phyloP scores from a whole-genome alignment of 306 rosid species.

The Pterocarpus santalinus region DNA sequence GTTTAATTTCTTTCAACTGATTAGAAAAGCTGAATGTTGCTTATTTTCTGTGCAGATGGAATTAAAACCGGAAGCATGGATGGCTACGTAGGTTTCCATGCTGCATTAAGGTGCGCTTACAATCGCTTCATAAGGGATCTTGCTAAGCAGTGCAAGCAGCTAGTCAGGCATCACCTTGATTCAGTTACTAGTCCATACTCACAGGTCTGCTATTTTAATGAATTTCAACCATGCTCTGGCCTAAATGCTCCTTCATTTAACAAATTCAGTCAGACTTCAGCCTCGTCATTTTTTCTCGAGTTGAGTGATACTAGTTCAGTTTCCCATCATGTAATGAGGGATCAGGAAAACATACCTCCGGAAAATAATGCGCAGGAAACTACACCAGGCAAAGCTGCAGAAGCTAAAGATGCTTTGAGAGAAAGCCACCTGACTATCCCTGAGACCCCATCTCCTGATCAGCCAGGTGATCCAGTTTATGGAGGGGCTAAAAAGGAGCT shows the following conservation, averaged over 20 bases:
- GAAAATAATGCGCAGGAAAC: slow-evolving; percentile 71
- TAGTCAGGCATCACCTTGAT: slow-evolving; percentile 91
- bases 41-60: slow-evolving; percentile 70
- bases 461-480: slow-evolving; percentile 51
- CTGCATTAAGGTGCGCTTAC: slow-evolving; percentile 85
- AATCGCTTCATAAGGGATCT: slow-evolving; percentile 79
- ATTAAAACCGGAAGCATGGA: slow-evolving; percentile 77
- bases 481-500: slow-evolving; percentile 58
- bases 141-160: slow-evolving; percentile 85
- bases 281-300: slow-evolving; percentile 68
- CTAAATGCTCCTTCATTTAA: slow-evolving; percentile 57
- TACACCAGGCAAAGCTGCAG: slow-evolving; percentile 80
- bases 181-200: slow-evolving; percentile 97
- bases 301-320: slow-evolving; percentile 67
- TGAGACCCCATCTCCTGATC: slow-evolving; percentile 65
- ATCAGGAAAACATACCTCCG: slow-evolving; percentile 91
- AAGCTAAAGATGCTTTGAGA: slow-evolving; percentile 66
- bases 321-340: slow-evolving; percentile 56
- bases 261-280: slow-evolving; percentile 63
- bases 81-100: slow-evolving; percentile 92
- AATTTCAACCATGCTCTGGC: slow-evolving; percentile 61
- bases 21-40: slow-evolving; percentile 35
- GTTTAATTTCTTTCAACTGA: slow-evolving; percentile 33
- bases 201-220: slow-evolving; percentile 79
- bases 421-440: slow-evolving; percentile 89